phyloP scores from a whole-genome alignment of 495 filamentous ascomycete species.

The Aspergillus haitiensis region DNA sequence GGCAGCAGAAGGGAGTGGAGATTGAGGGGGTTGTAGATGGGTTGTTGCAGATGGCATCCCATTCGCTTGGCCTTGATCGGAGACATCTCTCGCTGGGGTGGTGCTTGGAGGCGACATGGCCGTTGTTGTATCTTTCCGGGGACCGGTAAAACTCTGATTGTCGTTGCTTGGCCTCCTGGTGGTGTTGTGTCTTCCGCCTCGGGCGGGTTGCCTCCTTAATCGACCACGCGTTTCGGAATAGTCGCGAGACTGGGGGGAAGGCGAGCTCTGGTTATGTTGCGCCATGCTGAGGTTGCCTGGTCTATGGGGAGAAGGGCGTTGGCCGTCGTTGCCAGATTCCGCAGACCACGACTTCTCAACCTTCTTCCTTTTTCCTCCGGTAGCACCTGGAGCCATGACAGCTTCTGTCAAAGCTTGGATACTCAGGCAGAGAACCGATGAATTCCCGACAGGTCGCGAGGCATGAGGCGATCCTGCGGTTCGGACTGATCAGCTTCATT shows the following conservation, averaged over 20 bases:
- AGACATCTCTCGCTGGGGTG: conserved; percentile 28
- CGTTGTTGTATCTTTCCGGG: conserved; percentile 30
- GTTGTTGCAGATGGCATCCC: conserved; percentile 21
- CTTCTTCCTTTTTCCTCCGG: conserved; percentile 58
- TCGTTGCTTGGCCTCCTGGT: conserved; percentile 35
- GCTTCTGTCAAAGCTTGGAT: conserved; percentile 26
- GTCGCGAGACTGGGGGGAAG: conserved; percentile 40
- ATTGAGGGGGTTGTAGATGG: conserved; percentile 25
- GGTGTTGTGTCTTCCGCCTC: conserved; percentile 42
- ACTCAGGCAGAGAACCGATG: conserved; percentile 33
- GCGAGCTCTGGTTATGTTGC: conserved; percentile 50
- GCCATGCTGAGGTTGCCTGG: conserved; percentile 60
- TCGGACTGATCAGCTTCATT: conserved; percentile 21
- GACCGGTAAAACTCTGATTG: conserved; percentile 34
- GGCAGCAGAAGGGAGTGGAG: conserved; percentile 31
- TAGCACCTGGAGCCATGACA: conserved; percentile 54
- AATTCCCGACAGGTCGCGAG: conserved; percentile 36
- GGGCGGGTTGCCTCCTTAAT: conserved; percentile 43
- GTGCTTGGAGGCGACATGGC: conserved; percentile 44
- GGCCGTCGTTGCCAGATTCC: conserved; percentile 52
- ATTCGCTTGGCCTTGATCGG: conserved; percentile 31
- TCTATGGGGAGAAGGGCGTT: conserved; percentile 64
- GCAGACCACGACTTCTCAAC: conserved; percentile 53
- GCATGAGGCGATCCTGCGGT: conserved; percentile 40
- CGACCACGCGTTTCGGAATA: conserved; percentile 47